A percentile compares a stretch with the other conserved stretches of the same genome.
Evolutionary conservation across 1,284 basidiomycete genomes (phyloP).

Genomic region (Ceratobasidium sp.): DNA sequence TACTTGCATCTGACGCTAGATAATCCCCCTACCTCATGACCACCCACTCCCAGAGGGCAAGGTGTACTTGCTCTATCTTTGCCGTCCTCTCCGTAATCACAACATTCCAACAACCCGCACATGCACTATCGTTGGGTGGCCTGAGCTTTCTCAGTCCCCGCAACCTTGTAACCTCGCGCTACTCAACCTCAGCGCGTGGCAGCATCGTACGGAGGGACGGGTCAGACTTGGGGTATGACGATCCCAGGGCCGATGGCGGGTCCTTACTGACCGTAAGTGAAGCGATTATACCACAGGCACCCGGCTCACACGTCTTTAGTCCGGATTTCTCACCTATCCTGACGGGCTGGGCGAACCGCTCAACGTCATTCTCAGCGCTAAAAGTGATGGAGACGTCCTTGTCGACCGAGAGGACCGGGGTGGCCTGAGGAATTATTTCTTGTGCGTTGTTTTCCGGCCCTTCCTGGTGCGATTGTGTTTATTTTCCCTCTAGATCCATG

Average conservation of each 20-base stretch:
- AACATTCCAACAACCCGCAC: background rate
- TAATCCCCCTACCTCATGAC: background rate
- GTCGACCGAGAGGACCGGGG: slow-evolving; percentile 66
- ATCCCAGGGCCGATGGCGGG: slow-evolving; percentile 28
- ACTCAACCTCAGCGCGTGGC: background rate
- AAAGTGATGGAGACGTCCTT: slow-evolving; percentile 77
- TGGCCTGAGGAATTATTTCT: slow-evolving; percentile 81
- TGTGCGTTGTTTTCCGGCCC: slow-evolving; percentile 52
- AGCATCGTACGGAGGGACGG: background rate
- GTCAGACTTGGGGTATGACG: slow-evolving; percentile 11
- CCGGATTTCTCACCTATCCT: slow-evolving; percentile 61
- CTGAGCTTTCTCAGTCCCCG: slow-evolving; percentile 13
- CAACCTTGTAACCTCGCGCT: background rate
- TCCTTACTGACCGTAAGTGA: slow-evolving; percentile 23
- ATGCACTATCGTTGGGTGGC: background rate
- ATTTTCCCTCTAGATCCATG: slow-evolving; percentile 52
- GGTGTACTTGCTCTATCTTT: background rate
- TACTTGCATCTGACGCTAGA: background rate
- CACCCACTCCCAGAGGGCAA: background rate
- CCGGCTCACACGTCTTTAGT: background rate
- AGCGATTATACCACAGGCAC: background rate
- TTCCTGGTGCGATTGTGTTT: slow-evolving; percentile 24
- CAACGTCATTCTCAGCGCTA: slow-evolving; percentile 84
- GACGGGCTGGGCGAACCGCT: slow-evolving; percentile 85
- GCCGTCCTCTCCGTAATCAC: slow-evolving; percentile 8